These are phyloP conservation scores for Claviceps capensis DNA, from an alignment of 2,329 filamentous ascomycete genomes.

Conservation along the genomic window DNA sequence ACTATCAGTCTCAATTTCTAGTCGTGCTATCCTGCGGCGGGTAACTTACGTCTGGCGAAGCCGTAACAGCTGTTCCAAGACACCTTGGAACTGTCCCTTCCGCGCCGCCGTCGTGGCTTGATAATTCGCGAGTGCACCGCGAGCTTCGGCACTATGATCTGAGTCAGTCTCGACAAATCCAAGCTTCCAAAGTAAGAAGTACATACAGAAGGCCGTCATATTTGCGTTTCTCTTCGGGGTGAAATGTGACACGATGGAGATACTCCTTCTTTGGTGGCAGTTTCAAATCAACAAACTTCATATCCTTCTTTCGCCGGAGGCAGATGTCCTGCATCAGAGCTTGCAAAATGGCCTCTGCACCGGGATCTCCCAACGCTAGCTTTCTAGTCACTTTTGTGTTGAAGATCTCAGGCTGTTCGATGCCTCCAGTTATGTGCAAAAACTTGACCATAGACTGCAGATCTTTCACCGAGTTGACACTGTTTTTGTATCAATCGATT, in stretches of 20 bases:
- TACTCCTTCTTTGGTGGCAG: constrained; percentile 68
- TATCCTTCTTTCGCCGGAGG: constrained; percentile 71
- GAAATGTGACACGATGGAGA: constrained; percentile 61
- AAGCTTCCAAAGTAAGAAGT: neutral
- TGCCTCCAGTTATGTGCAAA: constrained; percentile 58
- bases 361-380: constrained; percentile 40
- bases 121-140: constrained; percentile 52
- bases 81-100: constrained; percentile 51
- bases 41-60: constrained; percentile 55
- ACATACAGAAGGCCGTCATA: constrained; percentile 60
- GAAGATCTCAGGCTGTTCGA: constrained; percentile 62
- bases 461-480: constrained; percentile 67
- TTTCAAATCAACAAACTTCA: constrained; percentile 73
- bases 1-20: neutral
- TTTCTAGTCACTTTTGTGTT: constrained; percentile 49
- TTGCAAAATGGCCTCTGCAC: constrained; percentile 54
- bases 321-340: constrained; percentile 70
- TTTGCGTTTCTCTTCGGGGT: constrained; percentile 58
- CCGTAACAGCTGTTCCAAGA: constrained; percentile 70
- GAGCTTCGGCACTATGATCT: constrained; percentile 49
- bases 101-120: constrained; percentile 30
- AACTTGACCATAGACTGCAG: constrained; percentile 71
- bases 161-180: constrained; percentile 10
- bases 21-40: neutral
- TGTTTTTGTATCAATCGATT: constrained; percentile 13